Percentiles rank a stretch among this genome's conserved stretches.
phyloP scores from a whole-genome alignment of 208 protist species.

The Acanthamoeba healyi region DNA sequence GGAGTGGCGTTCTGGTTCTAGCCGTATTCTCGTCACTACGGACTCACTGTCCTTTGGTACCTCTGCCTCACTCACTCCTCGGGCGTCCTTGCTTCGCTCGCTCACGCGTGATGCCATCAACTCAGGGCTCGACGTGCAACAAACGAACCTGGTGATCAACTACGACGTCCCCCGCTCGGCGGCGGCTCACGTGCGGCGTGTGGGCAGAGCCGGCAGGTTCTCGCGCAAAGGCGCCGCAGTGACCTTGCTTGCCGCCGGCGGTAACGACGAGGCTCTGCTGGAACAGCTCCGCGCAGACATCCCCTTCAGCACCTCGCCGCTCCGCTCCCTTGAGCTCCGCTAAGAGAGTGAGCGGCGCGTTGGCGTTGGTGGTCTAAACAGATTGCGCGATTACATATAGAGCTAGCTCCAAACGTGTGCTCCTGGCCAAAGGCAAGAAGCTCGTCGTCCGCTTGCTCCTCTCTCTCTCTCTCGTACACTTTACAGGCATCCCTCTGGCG shows the following conservation, averaged over 20 bases:
- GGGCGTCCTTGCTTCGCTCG: not conserved
- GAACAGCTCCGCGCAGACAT: not conserved
- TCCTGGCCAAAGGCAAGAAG: no score
- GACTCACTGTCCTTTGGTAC: slow-evolving; percentile 97
- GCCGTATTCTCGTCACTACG: slow-evolving; percentile 99
- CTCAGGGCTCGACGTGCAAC: slow-evolving; percentile 98
- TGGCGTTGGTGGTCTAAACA: not conserved
- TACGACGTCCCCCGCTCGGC: slow-evolving; percentile 99
- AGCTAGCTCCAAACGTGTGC: no score
- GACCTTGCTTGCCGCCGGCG: slow-evolving; percentile 97
- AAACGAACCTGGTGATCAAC: slow-evolving; percentile 99
- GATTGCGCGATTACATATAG: no score
- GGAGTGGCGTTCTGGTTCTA: not conserved
- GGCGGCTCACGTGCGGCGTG: slow-evolving; percentile 99
- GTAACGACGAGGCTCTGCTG: slow-evolving; percentile 90
- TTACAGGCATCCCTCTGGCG: no score
- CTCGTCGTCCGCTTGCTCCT: no score
- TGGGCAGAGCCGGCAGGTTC: slow-evolving; percentile 99
- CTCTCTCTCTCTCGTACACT: no score
- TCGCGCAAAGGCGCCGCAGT: slow-evolving; percentile 99
- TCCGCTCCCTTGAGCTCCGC: not conserved
- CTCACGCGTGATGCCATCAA: no score
- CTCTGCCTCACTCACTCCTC: not conserved
- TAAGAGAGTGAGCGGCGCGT: not conserved
- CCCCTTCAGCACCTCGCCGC: not conserved